phyloP scores from a whole-genome alignment of 352 stramenopile genomes.

The Pythium aquatile region DNA sequence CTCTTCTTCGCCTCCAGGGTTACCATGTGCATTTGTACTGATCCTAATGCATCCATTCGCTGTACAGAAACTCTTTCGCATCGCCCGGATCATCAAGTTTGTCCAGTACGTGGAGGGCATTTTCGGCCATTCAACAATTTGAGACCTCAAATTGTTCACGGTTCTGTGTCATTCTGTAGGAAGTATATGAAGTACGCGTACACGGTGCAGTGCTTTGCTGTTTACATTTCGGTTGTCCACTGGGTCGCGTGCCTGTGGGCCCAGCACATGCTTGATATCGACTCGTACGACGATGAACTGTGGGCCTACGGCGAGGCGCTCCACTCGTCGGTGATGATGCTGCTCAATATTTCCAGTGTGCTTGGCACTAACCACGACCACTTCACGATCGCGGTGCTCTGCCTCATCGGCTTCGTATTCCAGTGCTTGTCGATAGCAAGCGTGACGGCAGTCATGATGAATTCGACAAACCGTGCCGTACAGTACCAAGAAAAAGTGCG shows the following conservation, averaged over 20 bases:
- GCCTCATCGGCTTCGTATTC: conserved; percentile 48
- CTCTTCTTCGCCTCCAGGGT: neutral
- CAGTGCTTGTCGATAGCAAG: conserved; percentile 51
- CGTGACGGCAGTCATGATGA: conserved; percentile 48
- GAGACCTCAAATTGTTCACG: neutral
- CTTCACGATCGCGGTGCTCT: conserved; percentile 40
- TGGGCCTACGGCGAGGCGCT: conserved; percentile 49
- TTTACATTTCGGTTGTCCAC: conserved; percentile 60
- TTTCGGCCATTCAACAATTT: neutral
- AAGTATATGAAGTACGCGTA: conserved; percentile 71
- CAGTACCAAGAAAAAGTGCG: conserved; percentile 65
- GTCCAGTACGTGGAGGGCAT: conserved; percentile 38
- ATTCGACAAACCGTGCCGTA: conserved; percentile 42
- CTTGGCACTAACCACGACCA: conserved; percentile 37
- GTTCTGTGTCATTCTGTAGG: conserved; percentile 22
- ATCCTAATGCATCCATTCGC: neutral
- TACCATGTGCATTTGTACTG: neutral
- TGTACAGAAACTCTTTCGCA: conserved; percentile 60
- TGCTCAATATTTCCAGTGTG: conserved; percentile 53
- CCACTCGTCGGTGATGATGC: conserved; percentile 41
- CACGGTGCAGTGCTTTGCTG: conserved; percentile 45
- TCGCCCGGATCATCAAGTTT: conserved; percentile 61
- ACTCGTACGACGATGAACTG: conserved; percentile 33
- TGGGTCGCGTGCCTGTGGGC: conserved; percentile 62
- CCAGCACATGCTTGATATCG: conserved; percentile 31